Base-by-base conservation (phyloP, 73 alveolate species). In the Paramecium tetraurelia region DNA sequence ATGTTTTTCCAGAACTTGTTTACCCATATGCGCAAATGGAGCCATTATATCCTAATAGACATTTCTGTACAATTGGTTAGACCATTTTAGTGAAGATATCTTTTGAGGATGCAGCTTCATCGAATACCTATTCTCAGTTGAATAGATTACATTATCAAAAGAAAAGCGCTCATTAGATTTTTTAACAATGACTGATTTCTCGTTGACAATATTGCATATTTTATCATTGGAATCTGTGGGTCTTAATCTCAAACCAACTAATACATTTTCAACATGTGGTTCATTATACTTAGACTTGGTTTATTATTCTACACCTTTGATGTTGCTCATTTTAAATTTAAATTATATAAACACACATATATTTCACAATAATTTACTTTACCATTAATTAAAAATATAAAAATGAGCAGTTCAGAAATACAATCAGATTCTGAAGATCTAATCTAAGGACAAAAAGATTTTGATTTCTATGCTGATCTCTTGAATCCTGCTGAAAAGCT, bases 1-100 rank as follows among this genome's bases (percentile, higher is more conserved):
- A 80, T n/a, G 90, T 80, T 63, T 80, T 80, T 80, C 90, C 90
- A 22, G 90, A 80, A 24, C 76, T 31, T 43, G 90, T 80, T 29
- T 80, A 80, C 4, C 90, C 90, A 80, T 80, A 80, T 9, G 90
- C 90, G n/a, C 90, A 80, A 38, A 80, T 46, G 4, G 75, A 80
- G 48, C 76, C 90, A 80, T 80, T 80, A 35, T 44, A 80, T 20
- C 90, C 90, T 44, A 3, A 21, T 9, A 80, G 70, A 31, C 46
- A 40, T 80, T 80, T 80, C n/a, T 46, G 5, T 14, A 80, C 76
- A 3, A 80, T 80, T 2, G 90, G 90, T 46, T 80, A 24, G 5
- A 80, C 72, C 72, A 80, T 20, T 35, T 80, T 44, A 3, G 31
- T 63, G 14, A 80, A 80, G n/a, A 80, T 80, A 20, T 22, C 70